A percentile compares a stretch with the other conserved stretches of the same genome.
phyloP scores from a whole-genome alignment of 768 basidiomycete genomes.

The Amanita muscaria region DNA sequence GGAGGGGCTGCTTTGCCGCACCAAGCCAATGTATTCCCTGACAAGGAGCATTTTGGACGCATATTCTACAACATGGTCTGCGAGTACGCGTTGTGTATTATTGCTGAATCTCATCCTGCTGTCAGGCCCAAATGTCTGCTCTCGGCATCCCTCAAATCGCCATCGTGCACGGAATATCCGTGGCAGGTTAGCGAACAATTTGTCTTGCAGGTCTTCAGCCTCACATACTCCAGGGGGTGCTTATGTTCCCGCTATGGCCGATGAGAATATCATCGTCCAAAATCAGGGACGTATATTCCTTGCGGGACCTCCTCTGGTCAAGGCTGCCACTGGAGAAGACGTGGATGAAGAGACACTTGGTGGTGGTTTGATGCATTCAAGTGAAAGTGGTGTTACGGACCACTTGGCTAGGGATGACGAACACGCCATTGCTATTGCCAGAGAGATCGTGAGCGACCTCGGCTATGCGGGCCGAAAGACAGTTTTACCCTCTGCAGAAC shows the following conservation, averaged over 20 bases:
- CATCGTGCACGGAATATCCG: conserved; percentile 89
- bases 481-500: conserved; percentile 42
- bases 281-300: conserved; percentile 93
- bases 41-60: conserved; percentile 90
- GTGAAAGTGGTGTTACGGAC: conserved; percentile 86
- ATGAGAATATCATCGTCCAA: conserved; percentile 85
- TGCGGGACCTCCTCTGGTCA: conserved; percentile 90
- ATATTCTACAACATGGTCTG: conserved; percentile 96
- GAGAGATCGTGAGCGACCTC: conserved; percentile 70
- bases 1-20: conserved; percentile 89
- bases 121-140: conserved; percentile 89
- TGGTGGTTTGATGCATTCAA: conserved; percentile 86
- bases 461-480: conserved; percentile 50
- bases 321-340: conserved; percentile 88
- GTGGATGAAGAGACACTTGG: conserved; percentile 91
- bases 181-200: conserved; percentile 70
- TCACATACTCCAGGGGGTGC: conserved; percentile 56
- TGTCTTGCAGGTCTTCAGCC: no score
- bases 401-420: conserved; percentile 81
- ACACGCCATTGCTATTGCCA: conserved; percentile 73
- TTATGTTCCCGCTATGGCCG: conserved; percentile 94
- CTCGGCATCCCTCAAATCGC: conserved; percentile 87
- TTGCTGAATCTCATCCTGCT: conserved; percentile 7
- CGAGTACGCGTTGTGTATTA: neutral
- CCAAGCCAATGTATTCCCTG: conserved; percentile 92